phyloP scores from a whole-genome alignment of 805 yeast species.

The Suhomyces xylopsoci region DNA sequence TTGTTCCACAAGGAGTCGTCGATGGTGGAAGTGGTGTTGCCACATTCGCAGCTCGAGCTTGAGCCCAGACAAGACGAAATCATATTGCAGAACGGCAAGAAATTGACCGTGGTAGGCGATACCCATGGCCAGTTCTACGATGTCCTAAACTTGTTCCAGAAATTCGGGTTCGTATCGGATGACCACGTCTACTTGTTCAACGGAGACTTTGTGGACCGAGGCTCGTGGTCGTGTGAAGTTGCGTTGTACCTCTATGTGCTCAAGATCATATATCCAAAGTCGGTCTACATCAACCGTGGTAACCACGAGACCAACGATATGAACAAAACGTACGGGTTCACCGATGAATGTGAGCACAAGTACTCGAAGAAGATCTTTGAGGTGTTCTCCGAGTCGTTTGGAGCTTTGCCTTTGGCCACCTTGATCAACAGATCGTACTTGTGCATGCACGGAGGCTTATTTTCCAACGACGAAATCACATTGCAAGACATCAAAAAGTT shows the following conservation, averaged over 20 bases:
- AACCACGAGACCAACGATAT: slow-evolving; percentile 96
- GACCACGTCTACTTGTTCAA: slow-evolving; percentile 81
- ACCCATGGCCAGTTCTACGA: slow-evolving; percentile 97
- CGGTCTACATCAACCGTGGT: slow-evolving; percentile 81
- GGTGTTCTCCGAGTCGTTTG: slow-evolving; percentile 83
- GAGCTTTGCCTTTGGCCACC: slow-evolving; percentile 81
- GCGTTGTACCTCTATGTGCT: slow-evolving; percentile 75
- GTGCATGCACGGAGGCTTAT: slow-evolving; percentile 94
- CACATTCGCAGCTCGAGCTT: slow-evolving; percentile 24
- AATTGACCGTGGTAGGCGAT: slow-evolving; percentile 90
- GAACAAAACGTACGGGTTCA: slow-evolving; percentile 96
- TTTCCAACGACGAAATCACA: slow-evolving; percentile 70
- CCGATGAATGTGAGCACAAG: slow-evolving; percentile 91
- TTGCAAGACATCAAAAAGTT: slow-evolving; percentile 71
- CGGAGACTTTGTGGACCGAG: slow-evolving; percentile 97
- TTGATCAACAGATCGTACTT: slow-evolving; percentile 74
- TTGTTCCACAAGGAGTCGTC: slow-evolving; percentile 66
- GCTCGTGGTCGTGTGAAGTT: slow-evolving; percentile 97
- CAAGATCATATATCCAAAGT: slow-evolving; percentile 71
- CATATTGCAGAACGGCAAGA: slow-evolving; percentile 30
- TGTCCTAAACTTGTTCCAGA: slow-evolving; percentile 71
- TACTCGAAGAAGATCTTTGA: slow-evolving; percentile 77
- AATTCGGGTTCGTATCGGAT: slow-evolving; percentile 66
- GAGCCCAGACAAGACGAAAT: slow-evolving; percentile 18
- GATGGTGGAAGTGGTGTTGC: slow-evolving; percentile 63